A percentile compares a stretch with the other conserved stretches of the same genome.
phyloP scores from a whole-genome alignment of 352 stramenopile species.

The Elongisporangium anandrum region DNA sequence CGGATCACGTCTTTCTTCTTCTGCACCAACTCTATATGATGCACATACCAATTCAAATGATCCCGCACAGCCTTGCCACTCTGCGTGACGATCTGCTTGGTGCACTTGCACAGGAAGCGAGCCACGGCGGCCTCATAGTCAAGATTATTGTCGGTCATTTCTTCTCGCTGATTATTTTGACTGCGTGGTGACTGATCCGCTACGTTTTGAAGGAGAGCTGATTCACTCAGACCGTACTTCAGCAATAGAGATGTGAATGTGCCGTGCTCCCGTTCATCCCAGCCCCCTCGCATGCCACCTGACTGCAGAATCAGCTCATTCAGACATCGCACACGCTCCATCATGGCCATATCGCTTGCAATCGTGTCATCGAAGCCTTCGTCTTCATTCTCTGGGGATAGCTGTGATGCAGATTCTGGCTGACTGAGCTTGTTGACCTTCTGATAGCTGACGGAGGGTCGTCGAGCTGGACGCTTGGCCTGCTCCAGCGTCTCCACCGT shows the following conservation, averaged over 20 bases:
- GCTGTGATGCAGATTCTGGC: neutral
- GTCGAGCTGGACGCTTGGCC: neutral
- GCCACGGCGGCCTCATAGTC: slow-evolving; percentile 46
- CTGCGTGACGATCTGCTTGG: slow-evolving; percentile 46
- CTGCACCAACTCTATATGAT: slow-evolving; percentile 40
- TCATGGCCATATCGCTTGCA: slow-evolving; percentile 23
- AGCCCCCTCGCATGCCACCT: slow-evolving; percentile 47
- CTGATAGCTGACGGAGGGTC: neutral
- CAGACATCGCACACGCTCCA: slow-evolving; percentile 40
- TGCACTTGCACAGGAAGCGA: slow-evolving; percentile 46
- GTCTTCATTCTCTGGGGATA: neutral
- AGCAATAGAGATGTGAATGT: slow-evolving; percentile 37
- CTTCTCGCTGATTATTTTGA: slow-evolving; percentile 6
- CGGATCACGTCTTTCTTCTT: slow-evolving; percentile 60
- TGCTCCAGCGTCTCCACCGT: neutral
- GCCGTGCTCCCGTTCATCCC: slow-evolving; percentile 52
- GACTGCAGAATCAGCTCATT: slow-evolving; percentile 53
- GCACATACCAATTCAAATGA: slow-evolving; percentile 70
- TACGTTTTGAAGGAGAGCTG: slow-evolving; percentile 27
- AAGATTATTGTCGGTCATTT: neutral
- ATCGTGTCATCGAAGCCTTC: slow-evolving; percentile 7
- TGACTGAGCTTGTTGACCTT: neutral
- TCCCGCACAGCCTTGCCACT: slow-evolving; percentile 43
- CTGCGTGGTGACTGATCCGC: neutral
- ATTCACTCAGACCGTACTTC: slow-evolving; percentile 43